phyloP scores from a whole-genome alignment of 202 grass and related monocot genomes.

The Setaria viridis region DNA sequence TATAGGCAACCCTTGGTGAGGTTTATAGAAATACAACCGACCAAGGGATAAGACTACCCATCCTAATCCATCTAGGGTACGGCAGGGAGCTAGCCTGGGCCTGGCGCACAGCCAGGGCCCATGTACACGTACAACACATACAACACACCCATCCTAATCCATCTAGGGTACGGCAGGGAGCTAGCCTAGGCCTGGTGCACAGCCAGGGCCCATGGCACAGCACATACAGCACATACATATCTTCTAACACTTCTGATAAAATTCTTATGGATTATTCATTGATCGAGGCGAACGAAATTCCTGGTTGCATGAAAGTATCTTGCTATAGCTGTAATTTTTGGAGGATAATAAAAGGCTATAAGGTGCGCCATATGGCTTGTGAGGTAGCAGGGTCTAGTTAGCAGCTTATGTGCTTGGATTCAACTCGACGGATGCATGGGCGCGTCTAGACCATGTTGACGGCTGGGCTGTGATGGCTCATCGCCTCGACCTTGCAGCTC shows the following conservation, averaged over 20 bases:
- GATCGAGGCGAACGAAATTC: not conserved
- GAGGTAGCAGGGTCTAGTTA: not conserved
- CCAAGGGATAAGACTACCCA: no score
- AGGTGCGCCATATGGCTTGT: not conserved
- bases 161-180: no score
- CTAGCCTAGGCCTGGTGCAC: no score
- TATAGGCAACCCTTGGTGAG: no score
- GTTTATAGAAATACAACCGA: no score
- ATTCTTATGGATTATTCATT: not conserved
- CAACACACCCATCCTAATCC: no score
- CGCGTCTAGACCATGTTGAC: constrained; percentile 33
- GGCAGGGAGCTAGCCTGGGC: no score
- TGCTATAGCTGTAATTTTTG: not conserved
- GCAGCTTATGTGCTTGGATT: not conserved
- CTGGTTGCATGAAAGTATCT: not conserved
- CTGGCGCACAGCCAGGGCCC: no score
- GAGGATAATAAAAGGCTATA: not conserved
- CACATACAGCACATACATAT: no score
- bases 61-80: no score
- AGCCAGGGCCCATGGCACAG: no score
- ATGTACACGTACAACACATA: no score
- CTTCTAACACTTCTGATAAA: not conserved
- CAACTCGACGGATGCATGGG: not conserved
- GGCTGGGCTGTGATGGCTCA: not conserved
- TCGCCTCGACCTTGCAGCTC: constrained; percentile 32